Evolutionary conservation across 1,284 basidiomycete genomes (phyloP).

Genomic region (Heterobasidion annosum): DNA sequence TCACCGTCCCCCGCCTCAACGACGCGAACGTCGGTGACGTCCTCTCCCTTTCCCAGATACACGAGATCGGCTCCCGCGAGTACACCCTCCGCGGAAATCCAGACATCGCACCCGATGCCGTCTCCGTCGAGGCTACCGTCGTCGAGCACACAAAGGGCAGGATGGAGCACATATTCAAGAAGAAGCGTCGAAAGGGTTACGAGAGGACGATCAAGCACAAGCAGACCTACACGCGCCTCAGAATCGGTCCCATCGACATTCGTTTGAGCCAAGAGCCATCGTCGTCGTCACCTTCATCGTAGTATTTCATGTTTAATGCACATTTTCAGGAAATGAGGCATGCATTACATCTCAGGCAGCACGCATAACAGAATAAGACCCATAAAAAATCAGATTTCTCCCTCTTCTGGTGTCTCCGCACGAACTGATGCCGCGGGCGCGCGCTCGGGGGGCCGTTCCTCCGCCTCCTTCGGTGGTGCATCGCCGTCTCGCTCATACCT

Average conservation of each 20-base stretch:
- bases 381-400: slow-evolving; percentile 49
- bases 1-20: slow-evolving; percentile 86
- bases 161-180: slow-evolving; percentile 89
- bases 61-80: slow-evolving; percentile 92
- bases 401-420: slow-evolving; percentile 71
- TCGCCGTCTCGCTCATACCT: slow-evolving; percentile 32
- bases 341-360: neutral
- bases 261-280: neutral
- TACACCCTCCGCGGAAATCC: slow-evolving; percentile 82
- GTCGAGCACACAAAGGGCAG: slow-evolving; percentile 93
- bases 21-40: slow-evolving; percentile 80
- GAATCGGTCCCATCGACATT: slow-evolving; percentile 64
- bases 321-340: neutral
- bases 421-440: slow-evolving; percentile 16
- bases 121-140: slow-evolving; percentile 81
- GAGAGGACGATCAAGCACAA: slow-evolving; percentile 79
- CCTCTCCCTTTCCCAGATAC: slow-evolving; percentile 77
- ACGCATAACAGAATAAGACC: slow-evolving; percentile 8
- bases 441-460: slow-evolving; percentile 17
- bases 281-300: neutral
- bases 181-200: slow-evolving; percentile 97
- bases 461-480: slow-evolving; percentile 17
- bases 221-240: slow-evolving; percentile 86
- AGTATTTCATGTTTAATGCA: neutral
- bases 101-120: slow-evolving; percentile 45